These are phyloP conservation scores for Dianthus caryophyllus DNA, from an alignment of 148 eudicot genomes.

Conservation along the genomic window DNA sequence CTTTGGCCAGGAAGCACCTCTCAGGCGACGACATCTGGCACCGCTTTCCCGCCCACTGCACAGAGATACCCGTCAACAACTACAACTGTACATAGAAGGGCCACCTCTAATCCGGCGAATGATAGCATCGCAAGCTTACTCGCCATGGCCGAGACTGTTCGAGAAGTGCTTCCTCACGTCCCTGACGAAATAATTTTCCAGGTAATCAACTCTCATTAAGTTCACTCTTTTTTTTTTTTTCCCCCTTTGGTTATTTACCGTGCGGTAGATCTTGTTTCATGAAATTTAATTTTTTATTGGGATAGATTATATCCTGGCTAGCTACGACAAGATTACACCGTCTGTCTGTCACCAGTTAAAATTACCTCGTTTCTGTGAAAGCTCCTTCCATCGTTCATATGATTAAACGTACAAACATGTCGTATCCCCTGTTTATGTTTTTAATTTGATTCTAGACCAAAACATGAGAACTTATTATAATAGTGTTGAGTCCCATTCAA, in stretches of 20 bases:
- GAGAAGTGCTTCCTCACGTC: constrained; percentile 95
- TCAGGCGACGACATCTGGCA: constrained; percentile 65
- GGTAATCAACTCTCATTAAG: constrained; percentile 37
- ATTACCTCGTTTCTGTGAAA: too few species aligned
- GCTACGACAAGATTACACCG: too few species aligned
- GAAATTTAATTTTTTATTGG: neutral
- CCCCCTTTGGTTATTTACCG: constrained; percentile 10
- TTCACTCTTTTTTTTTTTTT: neutral
- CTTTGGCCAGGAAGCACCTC: constrained; percentile 76
- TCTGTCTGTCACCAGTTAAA: too few species aligned
- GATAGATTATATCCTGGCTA: neutral
- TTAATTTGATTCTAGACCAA: too few species aligned
- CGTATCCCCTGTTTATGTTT: too few species aligned
- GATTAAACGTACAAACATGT: too few species aligned
- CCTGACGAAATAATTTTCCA: constrained; percentile 91
- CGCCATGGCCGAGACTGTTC: constrained; percentile 93
- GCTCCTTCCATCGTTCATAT: too few species aligned
- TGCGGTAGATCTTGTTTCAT: neutral
- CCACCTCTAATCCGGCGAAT: constrained; percentile 44
- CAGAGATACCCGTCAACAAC: constrained; percentile 35
- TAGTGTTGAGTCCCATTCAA: too few species aligned
- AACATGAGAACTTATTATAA: too few species aligned
- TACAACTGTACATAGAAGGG: constrained; percentile 43
- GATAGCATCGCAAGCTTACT: constrained; percentile 65
- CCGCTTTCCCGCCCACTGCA: constrained; percentile 39